These are phyloP conservation scores for Berkeleyomyces basicola DNA, from an alignment of 2,329 filamentous ascomycete species.

Conservation along the genomic window DNA sequence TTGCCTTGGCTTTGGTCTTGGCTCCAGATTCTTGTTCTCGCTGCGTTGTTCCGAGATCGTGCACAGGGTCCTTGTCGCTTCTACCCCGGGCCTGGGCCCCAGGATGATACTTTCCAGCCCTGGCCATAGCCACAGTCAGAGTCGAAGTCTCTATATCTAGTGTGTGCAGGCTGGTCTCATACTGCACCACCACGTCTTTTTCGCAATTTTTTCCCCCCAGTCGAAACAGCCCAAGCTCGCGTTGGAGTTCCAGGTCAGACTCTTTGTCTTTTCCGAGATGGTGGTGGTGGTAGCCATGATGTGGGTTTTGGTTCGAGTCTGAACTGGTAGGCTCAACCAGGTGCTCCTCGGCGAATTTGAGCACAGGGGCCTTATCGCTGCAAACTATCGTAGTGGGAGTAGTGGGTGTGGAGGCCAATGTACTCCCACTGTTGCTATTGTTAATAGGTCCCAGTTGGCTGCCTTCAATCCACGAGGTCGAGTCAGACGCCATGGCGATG, in stretches of 20 bases:
- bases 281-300: not conserved
- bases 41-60: not conserved
- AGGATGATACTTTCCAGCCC: conserved; percentile 1
- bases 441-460: not conserved
- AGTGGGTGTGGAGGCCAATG: no score
- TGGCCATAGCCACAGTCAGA: not conserved
- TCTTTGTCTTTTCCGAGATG: not conserved
- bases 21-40: not conserved
- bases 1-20: not conserved
- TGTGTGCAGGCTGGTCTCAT: not conserved
- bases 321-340: no score
- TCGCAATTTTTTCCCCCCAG: not conserved
- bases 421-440: not conserved
- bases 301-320: not conserved
- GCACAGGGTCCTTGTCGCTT: conserved; percentile 1
- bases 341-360: not conserved
- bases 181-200: not conserved
- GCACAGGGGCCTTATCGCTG: not conserved
- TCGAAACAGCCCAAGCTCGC: not conserved
- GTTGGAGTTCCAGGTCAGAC: not conserved
- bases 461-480: not conserved
- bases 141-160: not conserved
- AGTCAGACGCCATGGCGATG: not conserved
- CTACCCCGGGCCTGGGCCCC: not conserved
- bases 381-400: not conserved